Base-by-base conservation (phyloP, 208 protist genomes). In the Sergeia podlipaevii region DNA sequence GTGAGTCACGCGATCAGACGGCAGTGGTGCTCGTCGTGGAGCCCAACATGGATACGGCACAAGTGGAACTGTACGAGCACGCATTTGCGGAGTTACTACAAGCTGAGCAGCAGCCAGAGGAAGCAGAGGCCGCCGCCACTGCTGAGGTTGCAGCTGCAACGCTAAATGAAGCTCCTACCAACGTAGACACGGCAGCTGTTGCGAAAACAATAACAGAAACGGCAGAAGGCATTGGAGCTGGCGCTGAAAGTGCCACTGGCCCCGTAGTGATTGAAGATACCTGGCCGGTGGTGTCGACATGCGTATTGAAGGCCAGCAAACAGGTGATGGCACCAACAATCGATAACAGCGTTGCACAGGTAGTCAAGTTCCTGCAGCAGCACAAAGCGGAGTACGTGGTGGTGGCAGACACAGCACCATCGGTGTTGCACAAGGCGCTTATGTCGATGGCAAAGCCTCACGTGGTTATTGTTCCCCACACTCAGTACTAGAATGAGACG, bases 381-480 rank as follows among this genome's bases (percentile, higher is more conserved):
- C 15, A 63, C 30, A 90, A 89, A 44, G 68, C 72, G 3, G 77
- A 93, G 34, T 66, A 88, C 15, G 36, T 85, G 8, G 72, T 93
- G 23, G 41, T 80, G 10, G 53, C 81, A 4, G 59, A 67, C 10
- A 70, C 58, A 3, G 62, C 74, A 8, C 74, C 78, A n/a, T 59
- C 70, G 17, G 38, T 69, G 24, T 53, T 93, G 27, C 74, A 80
- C 34, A 37, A 77, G 26, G 72, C 80, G 28, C 55, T 93, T 4
- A 52, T 93, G 30, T 30, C 65, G 1, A 57, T 69, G 29, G 46
- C 51, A 36, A 89, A 85, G 39, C 77, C 71, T 1, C 85, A 93
- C 60, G 77, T 75, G 59, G 34, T 89, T 5, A 48, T 88, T 13
- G 60, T 93, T 32, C 85, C 83, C n/a, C n/a, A n/a, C n/a, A n/a